These are phyloP conservation scores for Barnettozyma vustinii DNA, from an alignment of 805 yeast species.

Conservation along the genomic window DNA sequence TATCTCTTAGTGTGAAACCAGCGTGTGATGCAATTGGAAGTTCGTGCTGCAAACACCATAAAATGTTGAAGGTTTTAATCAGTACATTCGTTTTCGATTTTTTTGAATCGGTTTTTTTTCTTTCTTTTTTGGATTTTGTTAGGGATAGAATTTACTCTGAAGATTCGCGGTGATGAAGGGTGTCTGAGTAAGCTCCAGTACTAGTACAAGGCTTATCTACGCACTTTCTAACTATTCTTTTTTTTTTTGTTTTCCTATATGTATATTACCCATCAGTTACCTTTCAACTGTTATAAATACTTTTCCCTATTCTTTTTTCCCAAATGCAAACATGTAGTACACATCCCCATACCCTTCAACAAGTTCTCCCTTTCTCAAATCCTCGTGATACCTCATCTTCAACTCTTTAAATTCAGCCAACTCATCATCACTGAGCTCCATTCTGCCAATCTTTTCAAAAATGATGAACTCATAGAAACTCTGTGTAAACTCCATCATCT, in stretches of 20 bases:
- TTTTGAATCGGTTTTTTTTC: slow-evolving; percentile 1
- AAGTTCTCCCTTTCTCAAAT: slow-evolving; percentile 14
- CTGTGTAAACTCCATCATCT: slow-evolving; percentile 19
- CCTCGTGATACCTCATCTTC: slow-evolving; percentile 18
- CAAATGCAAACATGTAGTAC: slow-evolving; percentile 21
- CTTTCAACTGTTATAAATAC: neutral
- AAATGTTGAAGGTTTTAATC: slow-evolving; percentile 3
- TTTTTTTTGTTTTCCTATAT: too few species aligned
- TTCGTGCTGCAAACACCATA: slow-evolving; percentile 15
- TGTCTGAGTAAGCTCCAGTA: slow-evolving; percentile 2
- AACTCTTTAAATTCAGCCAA: slow-evolving; percentile 14
- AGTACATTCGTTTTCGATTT: neutral
- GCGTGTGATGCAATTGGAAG: slow-evolving; percentile 9
- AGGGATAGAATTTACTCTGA: slow-evolving; percentile 13
- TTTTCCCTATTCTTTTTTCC: slow-evolving; percentile 10
- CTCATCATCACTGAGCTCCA: slow-evolving; percentile 13
- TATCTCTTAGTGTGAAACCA: slow-evolving; percentile 7
- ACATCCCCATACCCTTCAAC: slow-evolving; percentile 21
- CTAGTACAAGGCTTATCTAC: neutral
- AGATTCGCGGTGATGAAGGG: neutral
- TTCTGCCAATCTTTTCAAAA: slow-evolving; percentile 15
- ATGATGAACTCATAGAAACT: slow-evolving; percentile 19
- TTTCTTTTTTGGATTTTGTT: neutral
- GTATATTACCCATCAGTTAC: neutral
- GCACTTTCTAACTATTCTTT: neutral